A percentile compares a stretch with the other conserved stretches of the same genome.
Conservation (phyloP, 176 grass and related monocot genomes). For the Aegilops tauschii region DNA sequence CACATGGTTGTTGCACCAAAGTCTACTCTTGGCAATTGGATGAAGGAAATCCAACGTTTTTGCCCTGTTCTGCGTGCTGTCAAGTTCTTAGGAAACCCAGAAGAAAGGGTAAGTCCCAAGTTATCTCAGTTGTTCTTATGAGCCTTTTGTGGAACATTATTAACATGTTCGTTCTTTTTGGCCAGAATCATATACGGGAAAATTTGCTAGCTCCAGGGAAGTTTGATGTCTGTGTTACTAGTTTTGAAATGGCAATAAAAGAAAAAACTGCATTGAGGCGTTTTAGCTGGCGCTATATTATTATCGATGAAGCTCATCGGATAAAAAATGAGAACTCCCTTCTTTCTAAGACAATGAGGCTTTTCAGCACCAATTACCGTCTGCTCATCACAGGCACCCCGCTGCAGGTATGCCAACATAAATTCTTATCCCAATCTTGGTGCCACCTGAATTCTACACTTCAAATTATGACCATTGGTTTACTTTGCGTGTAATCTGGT, state of each 20-base stretch:
- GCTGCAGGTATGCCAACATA: constrained; percentile 48
- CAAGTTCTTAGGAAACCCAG: constrained; percentile 93
- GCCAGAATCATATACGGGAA: constrained; percentile 66
- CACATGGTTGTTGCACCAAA: constrained; percentile 99
- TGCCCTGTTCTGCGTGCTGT: constrained; percentile 84
- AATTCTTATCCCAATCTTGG: neutral
- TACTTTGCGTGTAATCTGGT: neutral
- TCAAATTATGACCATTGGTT: constrained; percentile 10
- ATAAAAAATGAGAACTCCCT: constrained; percentile 82
- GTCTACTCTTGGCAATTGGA: constrained; percentile 99
- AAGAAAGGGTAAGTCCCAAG: constrained; percentile 61
- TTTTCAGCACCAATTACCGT: constrained; percentile 74
- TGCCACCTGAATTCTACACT: neutral
- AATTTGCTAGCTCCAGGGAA: constrained; percentile 68
- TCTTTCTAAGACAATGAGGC: constrained; percentile 87
- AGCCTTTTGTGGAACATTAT: constrained; percentile 2
- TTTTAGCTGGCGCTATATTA: constrained; percentile 83
- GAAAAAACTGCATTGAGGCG: constrained; percentile 69
- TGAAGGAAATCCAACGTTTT: constrained; percentile 93
- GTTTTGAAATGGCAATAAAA: constrained; percentile 90
- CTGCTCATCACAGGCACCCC: constrained; percentile 76
- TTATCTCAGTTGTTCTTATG: neutral
- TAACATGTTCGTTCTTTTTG: constrained; percentile 20
- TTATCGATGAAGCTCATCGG: constrained; percentile 83
- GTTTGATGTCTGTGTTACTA: constrained; percentile 77